Percentiles rank a stretch among this genome's conserved stretches.
Conservation (phyloP, 2,329 filamentous ascomycete species). For the Tolypocladium amazonense region DNA sequence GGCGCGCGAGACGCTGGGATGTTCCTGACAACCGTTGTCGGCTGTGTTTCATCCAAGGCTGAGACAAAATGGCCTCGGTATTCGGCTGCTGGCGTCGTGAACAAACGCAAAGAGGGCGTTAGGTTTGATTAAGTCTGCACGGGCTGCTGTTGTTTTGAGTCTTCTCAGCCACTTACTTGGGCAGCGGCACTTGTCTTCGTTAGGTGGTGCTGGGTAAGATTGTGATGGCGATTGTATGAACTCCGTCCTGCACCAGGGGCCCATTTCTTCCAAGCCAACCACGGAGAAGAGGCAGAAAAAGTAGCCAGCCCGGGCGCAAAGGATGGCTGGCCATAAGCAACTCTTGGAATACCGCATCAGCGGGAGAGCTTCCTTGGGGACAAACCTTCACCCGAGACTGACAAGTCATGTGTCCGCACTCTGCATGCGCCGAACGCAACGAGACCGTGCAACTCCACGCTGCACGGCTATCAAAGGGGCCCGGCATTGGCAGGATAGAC, state of each 20-base stretch:
- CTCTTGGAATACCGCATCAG: neutral
- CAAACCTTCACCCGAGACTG: neutral
- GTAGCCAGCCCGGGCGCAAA: neutral
- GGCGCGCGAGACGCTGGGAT: slow-evolving; percentile 9
- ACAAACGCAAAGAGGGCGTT: neutral
- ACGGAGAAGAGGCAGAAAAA: neutral
- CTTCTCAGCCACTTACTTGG: neutral
- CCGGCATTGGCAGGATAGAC: neutral
- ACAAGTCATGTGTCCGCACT: neutral
- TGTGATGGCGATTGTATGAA: neutral
- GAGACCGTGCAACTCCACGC: neutral
- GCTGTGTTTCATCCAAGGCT: slow-evolving; percentile 19
- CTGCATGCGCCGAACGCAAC: neutral
- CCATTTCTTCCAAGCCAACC: neutral
- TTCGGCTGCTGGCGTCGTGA: neutral
- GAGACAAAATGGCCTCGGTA: slow-evolving; percentile 17
- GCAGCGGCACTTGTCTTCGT: neutral
- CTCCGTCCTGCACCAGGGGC: neutral
- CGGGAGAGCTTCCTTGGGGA: neutral
- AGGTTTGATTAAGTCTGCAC: neutral
- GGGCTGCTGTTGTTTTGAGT: neutral
- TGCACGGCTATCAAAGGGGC: neutral
- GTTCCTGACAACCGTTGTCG: slow-evolving; percentile 14
- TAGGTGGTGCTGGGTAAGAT: neutral
- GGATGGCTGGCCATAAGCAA: neutral